Evolutionary conservation across 2,329 filamentous ascomycete species (phyloP).

Genomic region (Alternaria triticina): DNA sequence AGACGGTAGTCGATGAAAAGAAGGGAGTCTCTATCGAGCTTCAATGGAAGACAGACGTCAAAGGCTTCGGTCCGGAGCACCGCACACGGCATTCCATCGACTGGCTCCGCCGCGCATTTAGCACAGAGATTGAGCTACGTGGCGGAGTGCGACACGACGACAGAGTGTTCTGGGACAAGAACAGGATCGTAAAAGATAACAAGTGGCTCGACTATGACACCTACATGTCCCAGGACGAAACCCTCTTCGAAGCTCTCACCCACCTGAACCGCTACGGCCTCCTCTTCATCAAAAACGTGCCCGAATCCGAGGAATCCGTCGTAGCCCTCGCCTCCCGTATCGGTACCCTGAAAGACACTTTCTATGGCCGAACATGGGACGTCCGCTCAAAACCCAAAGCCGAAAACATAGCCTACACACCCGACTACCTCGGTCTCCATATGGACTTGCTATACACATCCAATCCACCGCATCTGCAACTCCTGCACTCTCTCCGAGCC

Average conservation of each 20-base stretch:
- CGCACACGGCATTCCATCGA: slow-evolving; percentile 49
- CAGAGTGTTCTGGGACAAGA: slow-evolving; percentile 55
- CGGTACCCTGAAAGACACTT: slow-evolving; percentile 80
- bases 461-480: slow-evolving; percentile 79
- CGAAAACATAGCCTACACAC: slow-evolving; percentile 90
- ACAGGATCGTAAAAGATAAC: slow-evolving; percentile 56
- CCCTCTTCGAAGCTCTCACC: slow-evolving; percentile 67
- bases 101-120: slow-evolving; percentile 40
- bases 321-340: slow-evolving; percentile 73
- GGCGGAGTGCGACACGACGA: slow-evolving; percentile 46
- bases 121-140: slow-evolving; percentile 37
- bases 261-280: slow-evolving; percentile 73
- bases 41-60: slow-evolving; percentile 66
- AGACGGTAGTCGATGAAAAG: slow-evolving; percentile 41
- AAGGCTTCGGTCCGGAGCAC: slow-evolving; percentile 51
- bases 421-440: slow-evolving; percentile 81
- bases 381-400: slow-evolving; percentile 81
- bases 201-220: slow-evolving; percentile 70
- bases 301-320: slow-evolving; percentile 70
- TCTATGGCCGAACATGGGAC: slow-evolving; percentile 92
- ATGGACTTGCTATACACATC: slow-evolving; percentile 91
- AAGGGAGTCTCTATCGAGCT: slow-evolving; percentile 60
- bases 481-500: slow-evolving; percentile 89
- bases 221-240: slow-evolving; percentile 68
- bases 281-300: slow-evolving; percentile 77